phyloP scores from a whole-genome alignment of 176 grass and related monocot species.

The Eragrostis curvula region DNA sequence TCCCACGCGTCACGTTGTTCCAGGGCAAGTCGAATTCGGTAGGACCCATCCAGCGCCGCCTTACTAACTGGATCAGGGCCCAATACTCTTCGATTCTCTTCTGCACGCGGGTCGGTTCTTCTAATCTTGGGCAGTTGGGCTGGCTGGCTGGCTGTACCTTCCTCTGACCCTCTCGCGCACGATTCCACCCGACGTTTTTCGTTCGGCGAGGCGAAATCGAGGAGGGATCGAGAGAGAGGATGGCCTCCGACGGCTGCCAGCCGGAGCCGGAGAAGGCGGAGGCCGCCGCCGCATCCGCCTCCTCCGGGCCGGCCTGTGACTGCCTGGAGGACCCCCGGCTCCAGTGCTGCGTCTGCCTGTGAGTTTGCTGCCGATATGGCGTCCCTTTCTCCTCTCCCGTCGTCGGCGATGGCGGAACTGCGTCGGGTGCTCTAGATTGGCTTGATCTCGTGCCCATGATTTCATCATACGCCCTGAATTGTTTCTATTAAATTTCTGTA shows the following conservation, averaged over 20 bases:
- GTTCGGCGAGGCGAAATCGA: background rate
- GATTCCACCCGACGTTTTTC: conserved; percentile 14
- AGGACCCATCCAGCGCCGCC: too few species aligned
- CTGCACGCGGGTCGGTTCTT: background rate
- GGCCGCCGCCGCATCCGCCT: background rate
- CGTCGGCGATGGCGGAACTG: background rate
- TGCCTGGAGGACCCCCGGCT: conserved; percentile 49
- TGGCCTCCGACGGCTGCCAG: conserved; percentile 46
- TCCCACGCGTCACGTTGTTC: too few species aligned
- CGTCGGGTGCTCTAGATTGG: background rate
- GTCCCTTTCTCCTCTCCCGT: background rate
- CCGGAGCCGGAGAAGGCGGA: conserved; percentile 8
- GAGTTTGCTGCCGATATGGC: conserved; percentile 36
- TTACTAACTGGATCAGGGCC: background rate
- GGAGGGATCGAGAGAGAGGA: conserved; percentile 21
- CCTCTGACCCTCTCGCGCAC: conserved; percentile 1
- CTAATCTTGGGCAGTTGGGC: background rate
- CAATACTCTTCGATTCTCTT: background rate
- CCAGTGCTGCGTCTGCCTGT: conserved; percentile 92
- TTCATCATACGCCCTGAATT: background rate
- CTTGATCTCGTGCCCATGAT: background rate
- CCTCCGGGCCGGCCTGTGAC: conserved; percentile 9
- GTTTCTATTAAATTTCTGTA: background rate
- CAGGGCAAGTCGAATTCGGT: too few species aligned
- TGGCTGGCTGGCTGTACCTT: background rate